Conservation (phyloP, 2,329 filamentous ascomycete species). For the Blumeriella jaapii region DNA sequence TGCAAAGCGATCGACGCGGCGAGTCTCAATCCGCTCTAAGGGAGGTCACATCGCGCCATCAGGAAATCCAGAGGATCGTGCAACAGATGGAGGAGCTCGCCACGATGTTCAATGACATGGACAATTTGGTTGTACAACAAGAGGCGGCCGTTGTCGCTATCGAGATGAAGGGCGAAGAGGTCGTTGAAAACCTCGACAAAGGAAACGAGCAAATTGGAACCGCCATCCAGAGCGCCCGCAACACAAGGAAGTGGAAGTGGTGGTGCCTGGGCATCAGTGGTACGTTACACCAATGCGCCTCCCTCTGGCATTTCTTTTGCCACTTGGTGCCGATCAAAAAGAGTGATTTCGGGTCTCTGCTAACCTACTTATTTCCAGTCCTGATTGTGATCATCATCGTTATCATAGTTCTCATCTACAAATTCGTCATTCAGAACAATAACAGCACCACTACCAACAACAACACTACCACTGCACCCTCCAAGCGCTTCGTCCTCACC, state of each 20-base stretch:
- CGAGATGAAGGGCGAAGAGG: slow-evolving; percentile 77
- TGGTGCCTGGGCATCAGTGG: slow-evolving; percentile 71
- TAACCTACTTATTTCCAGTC: slow-evolving; percentile 29
- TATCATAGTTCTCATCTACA: slow-evolving; percentile 36
- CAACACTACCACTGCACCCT: no score
- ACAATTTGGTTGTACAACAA: slow-evolving; percentile 76
- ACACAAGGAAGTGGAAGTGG: slow-evolving; percentile 74
- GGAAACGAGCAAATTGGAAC: slow-evolving; percentile 72
- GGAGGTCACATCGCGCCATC: slow-evolving; percentile 82
- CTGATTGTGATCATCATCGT: slow-evolving; percentile 41
- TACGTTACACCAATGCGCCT: slow-evolving; percentile 21
- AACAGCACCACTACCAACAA: slow-evolving; percentile 5
- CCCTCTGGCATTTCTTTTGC: slow-evolving; percentile 2
- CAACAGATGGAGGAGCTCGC: slow-evolving; percentile 77
- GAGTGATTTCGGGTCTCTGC: slow-evolving; percentile 3
- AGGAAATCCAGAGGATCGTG: slow-evolving; percentile 93
- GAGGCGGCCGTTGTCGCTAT: slow-evolving; percentile 71
- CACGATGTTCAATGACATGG: slow-evolving; percentile 82
- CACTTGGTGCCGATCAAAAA: no score
- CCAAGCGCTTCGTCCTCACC: slow-evolving; percentile 18
- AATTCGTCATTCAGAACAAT: slow-evolving; percentile 31
- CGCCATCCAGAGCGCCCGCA: slow-evolving; percentile 70
- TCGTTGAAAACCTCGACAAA: slow-evolving; percentile 72
- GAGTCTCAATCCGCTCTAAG: slow-evolving; percentile 70
- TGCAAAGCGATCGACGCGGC: slow-evolving; percentile 69